Evolutionary conservation across 2,329 filamentous ascomycete genomes (phyloP).

Genomic region (Neonectria neomacrospora): DNA sequence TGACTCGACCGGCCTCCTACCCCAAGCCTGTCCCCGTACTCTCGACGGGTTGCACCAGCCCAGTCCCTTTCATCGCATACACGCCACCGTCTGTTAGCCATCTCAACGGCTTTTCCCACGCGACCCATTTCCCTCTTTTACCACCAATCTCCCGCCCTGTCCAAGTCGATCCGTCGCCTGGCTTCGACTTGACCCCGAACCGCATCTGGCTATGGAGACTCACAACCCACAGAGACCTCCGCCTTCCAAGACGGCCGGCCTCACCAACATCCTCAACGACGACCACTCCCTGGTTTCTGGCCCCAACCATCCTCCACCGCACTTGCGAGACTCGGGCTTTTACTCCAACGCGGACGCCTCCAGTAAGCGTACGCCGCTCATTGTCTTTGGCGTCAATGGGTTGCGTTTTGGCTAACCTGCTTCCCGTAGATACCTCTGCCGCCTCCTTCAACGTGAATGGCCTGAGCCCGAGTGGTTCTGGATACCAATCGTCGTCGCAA

Average conservation of each 20-base stretch:
- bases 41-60: conserved; percentile 7
- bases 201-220: conserved; percentile 42
- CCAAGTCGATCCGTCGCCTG: neutral
- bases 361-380: conserved; percentile 54
- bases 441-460: conserved; percentile 54
- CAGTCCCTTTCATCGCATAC: conserved; percentile 13
- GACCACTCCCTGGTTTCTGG: conserved; percentile 44
- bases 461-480: conserved; percentile 56
- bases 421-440: conserved; percentile 50
- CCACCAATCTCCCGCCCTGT: conserved; percentile 4
- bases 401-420: conserved; percentile 33
- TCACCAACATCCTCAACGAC: conserved; percentile 55
- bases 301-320: conserved; percentile 45
- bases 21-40: conserved; percentile 1
- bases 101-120: conserved; percentile 12
- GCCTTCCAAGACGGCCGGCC: conserved; percentile 50
- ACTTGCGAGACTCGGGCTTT: conserved; percentile 56
- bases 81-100: conserved; percentile 11
- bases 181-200: conserved; percentile 5
- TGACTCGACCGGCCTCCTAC: conserved; percentile 14
- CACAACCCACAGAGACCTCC: conserved; percentile 43
- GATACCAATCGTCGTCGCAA: conserved; percentile 61
- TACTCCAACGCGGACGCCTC: conserved; percentile 57
- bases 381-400: conserved; percentile 28
- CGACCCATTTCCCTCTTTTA: conserved; percentile 11